Base-by-base conservation (phyloP, 2,329 filamentous ascomycete species). In the Graphiopsis chlorocephala region DNA sequence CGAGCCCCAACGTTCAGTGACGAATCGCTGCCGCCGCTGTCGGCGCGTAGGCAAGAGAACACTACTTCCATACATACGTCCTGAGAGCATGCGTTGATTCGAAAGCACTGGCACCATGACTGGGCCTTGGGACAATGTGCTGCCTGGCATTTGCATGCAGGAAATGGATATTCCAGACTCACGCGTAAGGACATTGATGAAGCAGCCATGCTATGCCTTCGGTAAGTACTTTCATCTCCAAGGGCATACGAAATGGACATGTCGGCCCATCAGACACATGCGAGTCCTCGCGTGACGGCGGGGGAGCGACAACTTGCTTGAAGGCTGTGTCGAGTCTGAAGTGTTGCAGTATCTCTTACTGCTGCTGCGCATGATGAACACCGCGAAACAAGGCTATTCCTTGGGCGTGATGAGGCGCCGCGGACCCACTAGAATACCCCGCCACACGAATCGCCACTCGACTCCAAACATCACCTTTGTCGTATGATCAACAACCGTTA, bases 401-500 rank as follows among this genome's bases (percentile, higher is more conserved):
- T 31, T 31, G 29, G 29, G 45, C 45, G 45, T 25, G 50, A 53
- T 31, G 17, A 53, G 29, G 48, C 25, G 50, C 26, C 12, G 26
- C 55, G 10, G 29, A 38, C 53, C 52, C 53, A 38, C 50, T n/a
- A n/a, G n/a, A n/a, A n/a, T 20, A 52, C 48, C 48, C 55, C 55
- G 55, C 55, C 15, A 42, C 38, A 45, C 12, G 38, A 20, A 45
- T 45, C 31, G 55, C 55, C 55, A 58, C 55, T 56, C 14, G 20
- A 8, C 8, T 23, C 55, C 31, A 38, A 45, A 58, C 55, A 58
- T 45, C 55, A 45, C 35, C 55, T 38, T 17, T 58, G 48, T 62
- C 60, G 60, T 62, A 62, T 29, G 60, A 55, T 62, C 47, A 35
- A 20, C 55, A 58, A 58, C 35, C 55, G 33, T 25, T 20, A 20